Conservation (phyloP, 345 rosid species). For the Orychophragmus violaceus region DNA sequence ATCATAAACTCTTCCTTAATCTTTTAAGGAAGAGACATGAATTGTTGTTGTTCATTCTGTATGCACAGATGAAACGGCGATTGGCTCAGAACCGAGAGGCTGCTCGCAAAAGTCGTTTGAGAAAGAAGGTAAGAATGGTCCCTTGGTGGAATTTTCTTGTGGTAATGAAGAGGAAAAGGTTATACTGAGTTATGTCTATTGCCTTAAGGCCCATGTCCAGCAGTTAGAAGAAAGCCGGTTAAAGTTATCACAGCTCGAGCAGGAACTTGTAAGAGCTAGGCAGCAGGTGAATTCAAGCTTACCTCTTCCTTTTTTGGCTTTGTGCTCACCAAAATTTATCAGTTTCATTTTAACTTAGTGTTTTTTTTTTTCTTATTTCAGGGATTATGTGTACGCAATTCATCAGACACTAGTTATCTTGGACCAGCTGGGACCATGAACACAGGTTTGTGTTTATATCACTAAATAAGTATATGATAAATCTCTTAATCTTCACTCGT, state of each 20-base stretch:
- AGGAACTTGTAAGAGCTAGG: slow-evolving; percentile 71
- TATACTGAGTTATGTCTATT: not conserved
- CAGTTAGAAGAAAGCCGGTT: slow-evolving; percentile 77
- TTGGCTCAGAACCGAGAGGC: slow-evolving; percentile 98
- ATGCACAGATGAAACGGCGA: slow-evolving; percentile 57
- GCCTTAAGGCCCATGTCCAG: slow-evolving; percentile 80
- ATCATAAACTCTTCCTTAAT: not conserved
- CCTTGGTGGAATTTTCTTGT: not conserved
- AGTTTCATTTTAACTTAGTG: not conserved
- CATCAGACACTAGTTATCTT: slow-evolving; percentile 42
- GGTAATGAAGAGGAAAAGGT: not conserved
- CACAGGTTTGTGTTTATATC: slow-evolving; percentile 32
- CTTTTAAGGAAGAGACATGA: slow-evolving; percentile 12
- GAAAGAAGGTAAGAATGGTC: slow-evolving; percentile 60
- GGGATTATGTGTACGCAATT: slow-evolving; percentile 47
- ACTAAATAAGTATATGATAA: not conserved
- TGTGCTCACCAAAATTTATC: not conserved
- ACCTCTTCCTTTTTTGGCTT: not conserved
- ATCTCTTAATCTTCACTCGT: not conserved
- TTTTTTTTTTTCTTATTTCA: slow-evolving; percentile 10
- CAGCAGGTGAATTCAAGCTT: slow-evolving; percentile 41
- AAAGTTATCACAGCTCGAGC: slow-evolving; percentile 77
- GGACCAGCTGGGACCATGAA: slow-evolving; percentile 53
- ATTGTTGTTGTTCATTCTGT: slow-evolving; percentile 22
- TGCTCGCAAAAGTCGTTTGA: slow-evolving; percentile 87